Conservation (phyloP, 345 rosid genomes). For the Pistacia integerrima region DNA sequence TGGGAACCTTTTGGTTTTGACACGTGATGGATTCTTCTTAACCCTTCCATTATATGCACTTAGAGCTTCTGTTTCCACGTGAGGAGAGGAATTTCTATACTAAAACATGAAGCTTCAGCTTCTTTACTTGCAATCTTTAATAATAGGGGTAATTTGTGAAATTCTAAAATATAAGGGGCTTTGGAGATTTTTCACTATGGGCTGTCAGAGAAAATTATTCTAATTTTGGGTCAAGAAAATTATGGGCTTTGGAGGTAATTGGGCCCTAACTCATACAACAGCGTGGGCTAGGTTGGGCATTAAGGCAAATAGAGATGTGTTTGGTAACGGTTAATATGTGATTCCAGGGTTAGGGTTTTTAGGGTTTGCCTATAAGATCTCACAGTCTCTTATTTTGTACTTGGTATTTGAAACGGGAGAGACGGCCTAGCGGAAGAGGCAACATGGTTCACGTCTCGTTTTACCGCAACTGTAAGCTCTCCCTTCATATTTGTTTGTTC, state of each 20-base stretch:
- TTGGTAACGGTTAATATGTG: not conserved
- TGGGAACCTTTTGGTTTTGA: not conserved
- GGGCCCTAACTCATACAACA: no score
- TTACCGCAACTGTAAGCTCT: constrained; percentile 40
- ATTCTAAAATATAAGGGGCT: no score
- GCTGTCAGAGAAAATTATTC: no score
- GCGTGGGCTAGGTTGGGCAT: no score
- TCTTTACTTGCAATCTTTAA: not conserved
- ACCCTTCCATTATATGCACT: no score
- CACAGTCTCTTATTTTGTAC: no score
- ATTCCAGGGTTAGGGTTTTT: not conserved
- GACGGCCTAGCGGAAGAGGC: not conserved
- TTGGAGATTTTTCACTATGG: no score
- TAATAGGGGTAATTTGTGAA: no score
- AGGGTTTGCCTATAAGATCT: not conserved
- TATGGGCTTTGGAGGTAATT: no score
- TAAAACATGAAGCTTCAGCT: not conserved
- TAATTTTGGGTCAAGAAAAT: no score
- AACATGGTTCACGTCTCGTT: constrained; percentile 47
- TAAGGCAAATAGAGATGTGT: not conserved
- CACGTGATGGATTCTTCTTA: not conserved
- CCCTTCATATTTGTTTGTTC: constrained; percentile 1
- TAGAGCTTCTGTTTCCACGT: not conserved
- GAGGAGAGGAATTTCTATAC: not conserved
- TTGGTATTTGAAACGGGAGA: not conserved